Evolutionary conservation across 192 early-diverging fungal genomes (phyloP).

Genomic region (Chytriomyces sp.): DNA sequence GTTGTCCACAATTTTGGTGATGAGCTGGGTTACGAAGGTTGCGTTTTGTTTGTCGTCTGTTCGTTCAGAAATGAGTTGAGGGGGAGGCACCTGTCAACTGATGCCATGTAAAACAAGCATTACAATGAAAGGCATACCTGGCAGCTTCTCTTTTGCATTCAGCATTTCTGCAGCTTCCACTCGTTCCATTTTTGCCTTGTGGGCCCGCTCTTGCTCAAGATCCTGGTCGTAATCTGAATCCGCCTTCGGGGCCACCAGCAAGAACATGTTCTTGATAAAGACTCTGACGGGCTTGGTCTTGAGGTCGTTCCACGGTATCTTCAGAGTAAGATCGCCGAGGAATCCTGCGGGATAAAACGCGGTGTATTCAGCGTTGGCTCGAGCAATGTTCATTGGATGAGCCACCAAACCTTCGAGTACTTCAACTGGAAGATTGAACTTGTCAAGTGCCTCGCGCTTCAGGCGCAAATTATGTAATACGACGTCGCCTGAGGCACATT

Average conservation of each 20-base stretch:
- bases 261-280: conserved; percentile 84
- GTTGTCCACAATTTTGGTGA: conserved; percentile 95
- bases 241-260: conserved; percentile 82
- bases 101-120: background rate
- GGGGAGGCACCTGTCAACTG: conserved; percentile 5
- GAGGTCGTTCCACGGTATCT: conserved; percentile 97
- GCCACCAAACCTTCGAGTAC: conserved; percentile 74
- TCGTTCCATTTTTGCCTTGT: conserved; percentile 80
- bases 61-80: background rate
- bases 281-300: conserved; percentile 92
- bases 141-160: conserved; percentile 38
- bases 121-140: conserved; percentile 23
- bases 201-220: conserved; percentile 76
- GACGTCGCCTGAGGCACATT: conserved; percentile 79
- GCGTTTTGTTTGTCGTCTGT: conserved; percentile 54
- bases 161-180: conserved; percentile 79
- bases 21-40: conserved; percentile 86
- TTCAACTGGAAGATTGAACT: conserved; percentile 93
- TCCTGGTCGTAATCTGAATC: conserved; percentile 79
- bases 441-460: conserved; percentile 88
- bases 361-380: conserved; percentile 6
- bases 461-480: conserved; percentile 88
- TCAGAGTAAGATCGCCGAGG: conserved; percentile 88
- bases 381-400: background rate
- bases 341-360: conserved; percentile 58